A percentile compares a stretch with the other conserved stretches of the same genome.
phyloP scores from a whole-genome alignment of 1,139 yeast genomes.

The Hemisphaericaspora xylofermentans region DNA sequence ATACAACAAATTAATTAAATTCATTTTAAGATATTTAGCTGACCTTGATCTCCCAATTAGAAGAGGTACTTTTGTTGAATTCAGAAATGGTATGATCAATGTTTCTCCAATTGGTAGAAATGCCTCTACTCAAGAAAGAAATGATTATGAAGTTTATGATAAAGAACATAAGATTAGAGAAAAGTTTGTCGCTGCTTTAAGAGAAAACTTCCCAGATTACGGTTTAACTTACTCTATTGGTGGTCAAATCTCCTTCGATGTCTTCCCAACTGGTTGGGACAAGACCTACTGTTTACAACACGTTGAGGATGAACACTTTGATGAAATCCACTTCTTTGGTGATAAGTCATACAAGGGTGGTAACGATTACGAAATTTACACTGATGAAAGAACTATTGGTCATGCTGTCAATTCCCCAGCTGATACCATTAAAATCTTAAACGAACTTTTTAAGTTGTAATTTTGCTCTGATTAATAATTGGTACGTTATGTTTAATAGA shows the following conservation, averaged over 20 bases:
- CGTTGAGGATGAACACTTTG: slow-evolving; percentile 80
- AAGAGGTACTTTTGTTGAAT: slow-evolving; percentile 98
- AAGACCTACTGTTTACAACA: slow-evolving; percentile 97
- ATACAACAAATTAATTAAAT: slow-evolving; percentile 84
- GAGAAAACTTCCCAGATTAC: slow-evolving; percentile 75
- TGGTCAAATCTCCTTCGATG: slow-evolving; percentile 98
- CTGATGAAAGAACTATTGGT: slow-evolving; percentile 89
- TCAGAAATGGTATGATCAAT: slow-evolving; percentile 99
- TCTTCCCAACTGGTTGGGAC: slow-evolving; percentile 99
- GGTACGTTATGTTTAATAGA: not conserved
- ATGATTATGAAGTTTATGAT: slow-evolving; percentile 85
- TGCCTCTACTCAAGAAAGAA: slow-evolving; percentile 91
- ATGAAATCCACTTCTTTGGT: slow-evolving; percentile 94
- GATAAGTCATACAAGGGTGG: slow-evolving; percentile 98
- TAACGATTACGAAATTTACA: slow-evolving; percentile 95
- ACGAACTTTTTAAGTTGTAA: slow-evolving; percentile 65
- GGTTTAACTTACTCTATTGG: slow-evolving; percentile 95
- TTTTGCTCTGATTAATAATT: too few relatives aligned
- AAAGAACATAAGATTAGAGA: slow-evolving; percentile 76
- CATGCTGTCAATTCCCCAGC: slow-evolving; percentile 87
- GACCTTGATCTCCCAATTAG: slow-evolving; percentile 86
- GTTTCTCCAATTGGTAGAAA: slow-evolving; percentile 98
- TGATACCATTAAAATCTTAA: slow-evolving; percentile 83
- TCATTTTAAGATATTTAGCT: slow-evolving; percentile 79
- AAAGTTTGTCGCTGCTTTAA: slow-evolving; percentile 79